These are phyloP conservation scores for Backusella liffmaniae DNA, from an alignment of 192 early-diverging fungal species.

Conservation along the genomic window DNA sequence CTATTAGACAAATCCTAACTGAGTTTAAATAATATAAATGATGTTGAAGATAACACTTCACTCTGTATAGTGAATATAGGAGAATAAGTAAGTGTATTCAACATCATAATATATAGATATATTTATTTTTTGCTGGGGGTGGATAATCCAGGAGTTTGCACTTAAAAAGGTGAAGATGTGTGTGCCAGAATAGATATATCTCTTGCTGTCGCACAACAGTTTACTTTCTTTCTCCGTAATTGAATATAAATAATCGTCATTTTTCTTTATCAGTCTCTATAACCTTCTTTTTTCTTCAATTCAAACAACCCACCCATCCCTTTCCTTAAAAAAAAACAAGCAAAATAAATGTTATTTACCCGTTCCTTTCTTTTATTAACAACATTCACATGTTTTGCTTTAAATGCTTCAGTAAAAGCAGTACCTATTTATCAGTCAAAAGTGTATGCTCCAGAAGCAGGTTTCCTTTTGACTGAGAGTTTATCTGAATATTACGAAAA, in stretches of 20 bases:
- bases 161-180: not conserved
- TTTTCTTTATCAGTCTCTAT: slow-evolving; percentile 23
- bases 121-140: not conserved
- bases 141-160: not conserved
- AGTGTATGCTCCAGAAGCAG: not conserved
- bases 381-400: not conserved
- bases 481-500: slow-evolving; percentile 30
- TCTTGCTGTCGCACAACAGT: not conserved
- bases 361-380: slow-evolving; percentile 7
- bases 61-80: not conserved
- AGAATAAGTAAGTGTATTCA: not conserved
- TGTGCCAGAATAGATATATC: not conserved
- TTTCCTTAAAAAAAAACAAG: slow-evolving; percentile 6
- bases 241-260: slow-evolving; percentile 9
- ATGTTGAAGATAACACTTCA: not conserved
- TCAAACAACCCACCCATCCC: slow-evolving; percentile 3
- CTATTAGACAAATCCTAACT: not conserved
- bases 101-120: not conserved
- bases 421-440: not conserved
- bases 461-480: slow-evolving; percentile 17
- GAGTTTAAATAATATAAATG: not conserved
- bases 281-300: slow-evolving; percentile 13
- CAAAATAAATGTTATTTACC: slow-evolving; percentile 9
- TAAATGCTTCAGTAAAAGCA: not conserved
- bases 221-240: slow-evolving; percentile 11